These are phyloP conservation scores for Diplodia intermedia DNA, from an alignment of 2,329 filamentous ascomycete genomes.

Conservation along the genomic window DNA sequence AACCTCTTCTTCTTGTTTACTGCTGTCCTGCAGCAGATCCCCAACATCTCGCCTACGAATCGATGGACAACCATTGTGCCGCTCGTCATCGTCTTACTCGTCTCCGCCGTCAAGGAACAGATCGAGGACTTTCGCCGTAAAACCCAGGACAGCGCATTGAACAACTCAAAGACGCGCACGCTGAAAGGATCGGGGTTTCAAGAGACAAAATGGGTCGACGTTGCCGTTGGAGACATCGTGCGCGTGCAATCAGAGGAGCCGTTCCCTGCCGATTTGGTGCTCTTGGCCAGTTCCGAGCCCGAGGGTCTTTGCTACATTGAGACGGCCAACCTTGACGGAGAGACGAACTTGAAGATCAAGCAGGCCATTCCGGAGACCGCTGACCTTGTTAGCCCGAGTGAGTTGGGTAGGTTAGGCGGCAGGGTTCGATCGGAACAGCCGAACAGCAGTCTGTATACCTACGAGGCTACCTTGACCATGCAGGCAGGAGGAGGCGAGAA, in stretches of 20 bases:
- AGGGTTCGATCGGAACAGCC: slow-evolving; percentile 93
- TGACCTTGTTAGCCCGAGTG: slow-evolving; percentile 81
- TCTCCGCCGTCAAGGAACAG: slow-evolving; percentile 95
- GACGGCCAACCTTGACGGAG: slow-evolving; percentile 95
- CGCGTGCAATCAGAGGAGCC: slow-evolving; percentile 93
- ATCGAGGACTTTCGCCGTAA: slow-evolving; percentile 93
- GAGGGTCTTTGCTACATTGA: slow-evolving; percentile 99
- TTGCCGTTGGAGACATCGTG: slow-evolving; percentile 90
- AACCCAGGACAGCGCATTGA: slow-evolving; percentile 83
- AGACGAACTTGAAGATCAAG: slow-evolving; percentile 99
- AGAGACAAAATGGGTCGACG: slow-evolving; percentile 91
- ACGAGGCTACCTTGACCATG: slow-evolving; percentile 94
- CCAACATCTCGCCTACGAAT: slow-evolving; percentile 92
- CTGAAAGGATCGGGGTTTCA: slow-evolving; percentile 83
- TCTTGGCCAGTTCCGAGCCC: slow-evolving; percentile 93
- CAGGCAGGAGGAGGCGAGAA: slow-evolving; percentile 90
- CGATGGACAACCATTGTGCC: slow-evolving; percentile 95
- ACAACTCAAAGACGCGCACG: slow-evolving; percentile 84
- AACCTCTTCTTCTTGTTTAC: slow-evolving; percentile 99
- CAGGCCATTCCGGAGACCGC: slow-evolving; percentile 94
- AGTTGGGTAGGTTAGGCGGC: slow-evolving; percentile 84
- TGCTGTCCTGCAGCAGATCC: slow-evolving; percentile 91
- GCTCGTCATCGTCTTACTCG: slow-evolving; percentile 84
- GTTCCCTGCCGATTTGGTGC: slow-evolving; percentile 90
- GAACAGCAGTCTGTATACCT: slow-evolving; percentile 97